Percentiles rank a stretch among this genome's conserved stretches.
Evolutionary conservation across 805 yeast genomes (phyloP).

Genomic region (Metschnikowia kunwiensis): DNA sequence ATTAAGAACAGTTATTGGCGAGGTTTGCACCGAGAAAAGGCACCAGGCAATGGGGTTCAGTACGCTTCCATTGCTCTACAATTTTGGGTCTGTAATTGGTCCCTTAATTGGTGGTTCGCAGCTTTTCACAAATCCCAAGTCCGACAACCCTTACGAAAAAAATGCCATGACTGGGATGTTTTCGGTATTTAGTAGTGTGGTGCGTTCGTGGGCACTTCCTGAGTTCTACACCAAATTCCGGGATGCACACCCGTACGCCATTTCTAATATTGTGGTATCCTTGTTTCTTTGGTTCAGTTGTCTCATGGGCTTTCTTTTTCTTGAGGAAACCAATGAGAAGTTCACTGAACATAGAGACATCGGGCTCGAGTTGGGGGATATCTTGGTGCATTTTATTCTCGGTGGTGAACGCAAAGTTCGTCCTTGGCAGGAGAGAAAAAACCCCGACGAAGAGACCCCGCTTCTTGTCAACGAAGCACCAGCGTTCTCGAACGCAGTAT

Average conservation of each 20-base stretch:
- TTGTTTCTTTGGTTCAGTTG: constrained; percentile 34
- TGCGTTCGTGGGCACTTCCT: not conserved
- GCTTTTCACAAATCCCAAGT: constrained; percentile 45
- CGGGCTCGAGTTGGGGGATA: constrained; percentile 47
- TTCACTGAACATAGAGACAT: constrained; percentile 38
- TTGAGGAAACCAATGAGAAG: constrained; percentile 52
- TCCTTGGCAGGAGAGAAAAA: constrained; percentile 20
- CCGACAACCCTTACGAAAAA: constrained; percentile 19
- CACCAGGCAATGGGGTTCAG: constrained; percentile 66
- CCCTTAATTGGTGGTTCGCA: constrained; percentile 56
- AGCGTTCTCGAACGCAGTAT: not conserved
- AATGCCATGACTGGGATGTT: not conserved
- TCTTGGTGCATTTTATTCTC: constrained; percentile 14
- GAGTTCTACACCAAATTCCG: constrained; percentile 26
- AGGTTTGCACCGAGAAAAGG: constrained; percentile 50
- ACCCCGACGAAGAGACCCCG: constrained; percentile 9
- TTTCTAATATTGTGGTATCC: constrained; percentile 51
- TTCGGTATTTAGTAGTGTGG: not conserved
- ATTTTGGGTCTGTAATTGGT: constrained; percentile 58
- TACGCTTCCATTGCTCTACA: constrained; percentile 59
- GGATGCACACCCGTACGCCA: constrained; percentile 46
- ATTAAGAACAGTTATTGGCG: constrained; percentile 61
- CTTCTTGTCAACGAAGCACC: constrained; percentile 2
- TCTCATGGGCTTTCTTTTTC: constrained; percentile 41
- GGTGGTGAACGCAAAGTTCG: constrained; percentile 22